Conservation (phyloP, 1,139 yeast species). For the Geotrichum fermentans region DNA sequence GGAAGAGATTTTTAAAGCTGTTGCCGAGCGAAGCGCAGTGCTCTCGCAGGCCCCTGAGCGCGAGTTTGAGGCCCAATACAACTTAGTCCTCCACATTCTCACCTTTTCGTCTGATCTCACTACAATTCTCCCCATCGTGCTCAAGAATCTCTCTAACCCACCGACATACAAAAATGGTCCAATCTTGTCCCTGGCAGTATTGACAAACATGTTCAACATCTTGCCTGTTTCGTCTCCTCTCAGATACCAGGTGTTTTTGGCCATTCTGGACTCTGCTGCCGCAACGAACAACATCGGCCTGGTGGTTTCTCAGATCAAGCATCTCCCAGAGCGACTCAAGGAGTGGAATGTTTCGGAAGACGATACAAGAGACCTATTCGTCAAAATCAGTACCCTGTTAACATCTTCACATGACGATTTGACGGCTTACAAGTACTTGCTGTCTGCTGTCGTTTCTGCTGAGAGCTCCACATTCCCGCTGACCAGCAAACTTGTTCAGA, state of each 20-base stretch:
- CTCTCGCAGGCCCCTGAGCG: conserved; percentile 37
- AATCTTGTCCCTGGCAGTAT: conserved; percentile 36
- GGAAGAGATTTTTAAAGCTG: conserved; percentile 34
- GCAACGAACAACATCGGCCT: conserved; percentile 35
- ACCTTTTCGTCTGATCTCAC: conserved; percentile 36
- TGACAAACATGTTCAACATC: conserved; percentile 42
- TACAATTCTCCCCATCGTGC: conserved; percentile 34
- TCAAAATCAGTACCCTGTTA: conserved; percentile 31
- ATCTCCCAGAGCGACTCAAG: conserved; percentile 39
- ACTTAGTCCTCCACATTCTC: conserved; percentile 39
- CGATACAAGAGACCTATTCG: conserved; percentile 31
- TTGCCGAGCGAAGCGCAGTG: conserved; percentile 34
- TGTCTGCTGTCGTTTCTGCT: conserved; percentile 31
- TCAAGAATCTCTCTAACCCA: conserved; percentile 32
- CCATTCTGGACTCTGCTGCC: conserved; percentile 37
- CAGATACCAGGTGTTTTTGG: conserved; percentile 35
- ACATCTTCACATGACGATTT: conserved; percentile 27
- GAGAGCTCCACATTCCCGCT: conserved; percentile 26
- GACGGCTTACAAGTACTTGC: conserved; percentile 32
- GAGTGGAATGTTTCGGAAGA: conserved; percentile 37
- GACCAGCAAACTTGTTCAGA: conserved; percentile 30
- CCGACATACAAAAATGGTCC: conserved; percentile 33
- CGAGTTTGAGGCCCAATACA: conserved; percentile 43
- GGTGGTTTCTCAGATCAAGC: conserved; percentile 39
- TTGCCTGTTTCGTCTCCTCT: conserved; percentile 34